These are phyloP conservation scores for Coniosporium tulheliwenetii DNA, from an alignment of 2,329 filamentous ascomycete species.

Conservation along the genomic window DNA sequence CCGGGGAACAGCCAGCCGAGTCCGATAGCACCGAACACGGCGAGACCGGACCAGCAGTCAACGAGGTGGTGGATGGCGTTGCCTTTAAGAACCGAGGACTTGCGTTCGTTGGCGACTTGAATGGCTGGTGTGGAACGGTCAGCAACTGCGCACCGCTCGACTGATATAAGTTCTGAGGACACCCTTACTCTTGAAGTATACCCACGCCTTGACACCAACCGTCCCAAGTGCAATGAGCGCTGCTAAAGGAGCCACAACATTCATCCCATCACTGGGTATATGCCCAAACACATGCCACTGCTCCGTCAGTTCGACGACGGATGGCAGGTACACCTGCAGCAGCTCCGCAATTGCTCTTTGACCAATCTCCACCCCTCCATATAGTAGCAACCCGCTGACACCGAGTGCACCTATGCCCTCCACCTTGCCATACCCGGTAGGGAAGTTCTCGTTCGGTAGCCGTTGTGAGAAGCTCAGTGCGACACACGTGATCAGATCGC, in stretches of 20 bases:
- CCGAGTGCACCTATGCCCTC: constrained; percentile 88
- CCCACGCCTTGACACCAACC: not conserved
- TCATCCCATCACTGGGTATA: not conserved
- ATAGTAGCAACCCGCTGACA: constrained; percentile 79
- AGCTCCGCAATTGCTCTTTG: constrained; percentile 26
- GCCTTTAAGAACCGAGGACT: constrained; percentile 87
- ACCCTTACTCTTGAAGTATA: not conserved
- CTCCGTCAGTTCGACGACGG: not conserved
- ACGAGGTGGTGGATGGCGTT: constrained; percentile 95
- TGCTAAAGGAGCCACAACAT: not conserved
- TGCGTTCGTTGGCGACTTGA: constrained; percentile 87
- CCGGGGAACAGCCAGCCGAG: constrained; percentile 50
- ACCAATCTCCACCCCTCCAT: constrained; percentile 85
- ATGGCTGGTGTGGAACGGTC: constrained; percentile 44
- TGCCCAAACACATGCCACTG: not conserved
- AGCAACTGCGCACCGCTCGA: not conserved
- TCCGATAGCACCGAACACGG: constrained; percentile 72
- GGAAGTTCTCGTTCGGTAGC: constrained; percentile 69
- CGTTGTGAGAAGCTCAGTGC: constrained; percentile 90
- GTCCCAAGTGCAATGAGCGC: not conserved
- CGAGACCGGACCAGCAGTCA: constrained; percentile 54
- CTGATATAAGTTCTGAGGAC: not conserved
- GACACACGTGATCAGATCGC: constrained; percentile 81
- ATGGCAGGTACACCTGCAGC: not conserved
- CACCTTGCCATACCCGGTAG: constrained; percentile 87